phyloP scores from a whole-genome alignment of 805 yeast genomes.

The Kodamaea nitidulidarum region DNA sequence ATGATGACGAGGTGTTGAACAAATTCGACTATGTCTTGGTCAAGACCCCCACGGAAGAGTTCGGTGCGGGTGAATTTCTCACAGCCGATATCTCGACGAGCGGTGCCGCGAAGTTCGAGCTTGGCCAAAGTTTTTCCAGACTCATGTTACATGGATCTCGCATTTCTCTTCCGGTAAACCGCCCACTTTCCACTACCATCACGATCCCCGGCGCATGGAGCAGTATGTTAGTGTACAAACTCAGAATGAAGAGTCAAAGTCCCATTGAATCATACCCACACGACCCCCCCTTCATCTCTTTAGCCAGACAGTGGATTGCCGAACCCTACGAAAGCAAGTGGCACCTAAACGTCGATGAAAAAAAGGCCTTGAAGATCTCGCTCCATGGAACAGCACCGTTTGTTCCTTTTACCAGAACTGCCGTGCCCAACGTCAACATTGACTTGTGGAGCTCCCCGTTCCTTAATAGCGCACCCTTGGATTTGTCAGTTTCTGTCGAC shows the following conservation, averaged over 20 bases:
- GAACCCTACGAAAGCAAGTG: conserved; percentile 77
- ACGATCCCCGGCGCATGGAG: conserved; percentile 57
- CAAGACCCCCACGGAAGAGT: conserved; percentile 25
- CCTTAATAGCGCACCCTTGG: conserved; percentile 27
- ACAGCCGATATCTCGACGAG: conserved; percentile 32
- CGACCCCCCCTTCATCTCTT: conserved; percentile 45
- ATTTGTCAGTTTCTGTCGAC: conserved; percentile 46
- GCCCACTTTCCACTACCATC: conserved; percentile 45
- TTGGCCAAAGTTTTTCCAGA: conserved; percentile 31
- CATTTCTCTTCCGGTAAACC: conserved; percentile 38
- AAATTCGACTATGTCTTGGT: conserved; percentile 50
- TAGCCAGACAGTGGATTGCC: conserved; percentile 61
- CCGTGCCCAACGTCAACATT: conserved; percentile 21
- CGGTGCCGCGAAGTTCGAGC: conserved; percentile 18
- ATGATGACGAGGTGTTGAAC: conserved; percentile 34
- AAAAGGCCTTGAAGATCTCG: conserved; percentile 20
- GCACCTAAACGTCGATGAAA: conserved; percentile 52
- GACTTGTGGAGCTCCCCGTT: conserved; percentile 46
- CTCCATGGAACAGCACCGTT: conserved; percentile 69
- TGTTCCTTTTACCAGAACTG: conserved; percentile 48
- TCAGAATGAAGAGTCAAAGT: conserved; percentile 17
- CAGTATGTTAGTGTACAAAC: conserved; percentile 53
- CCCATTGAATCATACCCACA: conserved; percentile 8
- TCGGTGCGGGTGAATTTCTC: conserved; percentile 9
- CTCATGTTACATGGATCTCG: conserved; percentile 41